Base-by-base conservation (phyloP, 176 grass and related monocot genomes). In the Carex scoparia region DNA sequence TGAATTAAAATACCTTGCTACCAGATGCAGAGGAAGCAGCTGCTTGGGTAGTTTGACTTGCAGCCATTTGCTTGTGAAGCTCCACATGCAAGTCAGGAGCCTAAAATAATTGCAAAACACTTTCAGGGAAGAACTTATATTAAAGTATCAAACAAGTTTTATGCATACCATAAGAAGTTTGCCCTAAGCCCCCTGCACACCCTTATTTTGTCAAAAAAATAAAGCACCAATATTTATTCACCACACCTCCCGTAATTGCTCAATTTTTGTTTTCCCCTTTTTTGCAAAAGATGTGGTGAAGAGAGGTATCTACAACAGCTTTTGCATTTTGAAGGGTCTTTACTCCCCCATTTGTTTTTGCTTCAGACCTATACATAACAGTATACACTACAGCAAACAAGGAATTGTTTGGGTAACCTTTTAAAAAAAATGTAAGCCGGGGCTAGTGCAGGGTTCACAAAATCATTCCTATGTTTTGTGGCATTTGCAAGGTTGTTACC, bases 81-180 rank as follows among this genome's bases (percentile, higher is more conserved):
- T 86, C 84, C 69, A 86, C 57, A n/a, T 86, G 84, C 84, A 86
- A 78, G 14, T 86, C 84, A 1, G 84, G 84, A 62, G 84, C 84
- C 84, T 86, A 49, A 86, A 33, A 54, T 16, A 55, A 79, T 46
- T 65, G 32, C 19, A 2, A 70, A 79, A 57, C 42, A 79, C 27
- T n/a, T 35, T 16, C 28, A 57, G 28, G 58, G 11, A 56, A 48
- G 10, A 46, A 46, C 69, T 72, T 72, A 7, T 9, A 10, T 46
- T 72, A 1, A 18, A 33, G 28, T 57, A 33, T 78, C 49, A 57
- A 78, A 78, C 14, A 27, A 78, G 14, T 77, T 57, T 57, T 57
- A 78, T 73, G 42, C 38, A 40, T 40, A 16, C 51, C 51, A 31
- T 32, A 53, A 75, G 7, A 12, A 75, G n/a, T 51, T 74, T 49